Evolutionary conservation across 2,329 filamentous ascomycete genomes (phyloP), one percentile per base, ranked within the genome.

Genomic region (Colletotrichum liriopes): DNA sequence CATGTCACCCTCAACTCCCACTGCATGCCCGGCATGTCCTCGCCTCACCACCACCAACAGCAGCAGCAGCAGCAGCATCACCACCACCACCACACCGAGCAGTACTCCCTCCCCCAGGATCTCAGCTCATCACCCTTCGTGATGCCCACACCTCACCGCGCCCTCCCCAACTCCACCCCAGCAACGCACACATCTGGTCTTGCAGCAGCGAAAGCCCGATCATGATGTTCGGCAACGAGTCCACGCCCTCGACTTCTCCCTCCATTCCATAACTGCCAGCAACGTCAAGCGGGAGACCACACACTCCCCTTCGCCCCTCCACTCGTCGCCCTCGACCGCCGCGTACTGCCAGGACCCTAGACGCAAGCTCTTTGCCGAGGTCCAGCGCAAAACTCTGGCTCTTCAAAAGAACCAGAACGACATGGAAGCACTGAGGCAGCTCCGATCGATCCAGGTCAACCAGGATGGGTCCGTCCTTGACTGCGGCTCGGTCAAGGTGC

Each of bases 311-410:
- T 78, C 78, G 11, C 75, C 79, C 5, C 78, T 77, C 20, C 75
- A 75, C 37, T 81, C 81, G 7, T 47, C 78, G 2, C 76, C 78
- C 29, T 82, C 81, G 7, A 80, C 81, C 4, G 78, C 79, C 75
- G 77, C 76, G 29, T 79, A 81, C 35, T 76, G 79, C 5, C 68
- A 71, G 20, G 64, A 61, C 58, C 39, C 65, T 6, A 82, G 83
- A 62, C 81, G 83, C 65, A 82, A 83, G 74, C 79, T 84, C 70
- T 81, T 82, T 76, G 81, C 84, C 54, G 82, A 84, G 67, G 81
- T 83, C 12, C 84, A 85, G 74, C 82, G 83, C 66, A 86, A 82
- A 79, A 84, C 83, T 0, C 80, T 78, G 2, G 84, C 84, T 12
- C 81, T 88, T 0, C 85, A 86, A 39, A 79, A 81, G 55, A 82